Evolutionary conservation across 179 eudicot genomes (phyloP).

Genomic region (Spergularia azorica): DNA sequence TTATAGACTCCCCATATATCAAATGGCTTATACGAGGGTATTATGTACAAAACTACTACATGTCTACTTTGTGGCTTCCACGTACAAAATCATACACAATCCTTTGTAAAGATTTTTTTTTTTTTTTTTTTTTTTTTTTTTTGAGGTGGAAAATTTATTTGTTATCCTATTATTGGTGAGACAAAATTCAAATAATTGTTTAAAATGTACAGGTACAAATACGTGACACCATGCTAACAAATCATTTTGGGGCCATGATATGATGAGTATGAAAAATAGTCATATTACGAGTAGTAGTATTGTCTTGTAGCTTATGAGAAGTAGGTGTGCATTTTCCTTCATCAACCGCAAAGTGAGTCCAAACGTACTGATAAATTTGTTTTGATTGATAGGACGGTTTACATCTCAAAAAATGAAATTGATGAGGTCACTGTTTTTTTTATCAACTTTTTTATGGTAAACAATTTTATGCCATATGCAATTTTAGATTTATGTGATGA

Average conservation of each 20-base stretch:
- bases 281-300: not conserved
- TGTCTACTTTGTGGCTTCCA: no score
- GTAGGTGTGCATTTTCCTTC: constrained; percentile 29
- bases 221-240: no score
- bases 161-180: not conserved
- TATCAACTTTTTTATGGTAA: not conserved
- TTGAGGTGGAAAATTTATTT: not conserved
- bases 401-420: not conserved
- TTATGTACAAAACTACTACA: no score
- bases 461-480: not conserved
- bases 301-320: constrained; percentile 8
- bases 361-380: not conserved
- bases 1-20: no score
- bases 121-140: no score
- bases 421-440: not conserved
- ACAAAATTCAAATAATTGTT: no score
- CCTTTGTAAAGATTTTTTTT: no score
- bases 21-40: no score
- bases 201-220: no score
- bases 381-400: constrained; percentile 10
- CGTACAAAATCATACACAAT: no score
- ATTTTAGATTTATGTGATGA: not conserved
- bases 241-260: no score
- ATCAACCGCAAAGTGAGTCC: not conserved
- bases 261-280: not conserved